Percentiles rank a stretch among this genome's conserved stretches.
Evolutionary conservation across 192 early-diverging fungal genomes (phyloP).

Genomic region (Phlyctochytrium arcticum): DNA sequence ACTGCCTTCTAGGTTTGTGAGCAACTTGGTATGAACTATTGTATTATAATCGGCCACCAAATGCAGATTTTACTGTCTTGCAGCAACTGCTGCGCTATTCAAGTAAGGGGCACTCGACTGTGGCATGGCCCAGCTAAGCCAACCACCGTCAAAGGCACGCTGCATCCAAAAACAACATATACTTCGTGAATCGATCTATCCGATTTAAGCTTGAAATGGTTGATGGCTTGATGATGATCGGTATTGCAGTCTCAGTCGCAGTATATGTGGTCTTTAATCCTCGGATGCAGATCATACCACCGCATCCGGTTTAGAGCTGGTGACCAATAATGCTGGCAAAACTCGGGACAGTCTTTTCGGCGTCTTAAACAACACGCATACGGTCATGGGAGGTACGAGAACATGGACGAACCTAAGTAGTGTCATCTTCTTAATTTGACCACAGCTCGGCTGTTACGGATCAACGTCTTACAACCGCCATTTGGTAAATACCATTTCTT

Average conservation of each 20-base stretch:
- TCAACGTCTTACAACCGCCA: constrained; percentile 73
- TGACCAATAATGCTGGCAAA: constrained; percentile 44
- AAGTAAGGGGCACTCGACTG: constrained; percentile 27
- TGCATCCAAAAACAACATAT: constrained; percentile 43
- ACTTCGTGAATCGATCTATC: no score
- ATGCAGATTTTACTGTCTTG: constrained; percentile 58
- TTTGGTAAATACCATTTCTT: no score
- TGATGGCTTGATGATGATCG: constrained; percentile 46
- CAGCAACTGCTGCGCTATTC: constrained; percentile 49
- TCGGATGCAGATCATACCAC: constrained; percentile 50
- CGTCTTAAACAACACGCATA: constrained; percentile 54
- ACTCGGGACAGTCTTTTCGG: constrained; percentile 56
- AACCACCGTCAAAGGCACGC: background rate
- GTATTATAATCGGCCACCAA: no score
- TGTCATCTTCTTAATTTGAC: no score
- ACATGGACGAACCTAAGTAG: no score
- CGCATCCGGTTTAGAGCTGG: constrained; percentile 59
- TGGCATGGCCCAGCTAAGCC: background rate
- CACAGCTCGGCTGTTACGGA: constrained; percentile 65
- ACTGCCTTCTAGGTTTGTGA: no score
- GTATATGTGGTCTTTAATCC: background rate
- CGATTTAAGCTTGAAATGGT: constrained; percentile 50
- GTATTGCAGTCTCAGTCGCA: background rate
- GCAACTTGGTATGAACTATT: no score
- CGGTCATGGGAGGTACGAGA: constrained; percentile 73